These are phyloP conservation scores for Hymenoscyphus fructigenus DNA, from an alignment of 2,329 filamentous ascomycete genomes.

Conservation along the genomic window DNA sequence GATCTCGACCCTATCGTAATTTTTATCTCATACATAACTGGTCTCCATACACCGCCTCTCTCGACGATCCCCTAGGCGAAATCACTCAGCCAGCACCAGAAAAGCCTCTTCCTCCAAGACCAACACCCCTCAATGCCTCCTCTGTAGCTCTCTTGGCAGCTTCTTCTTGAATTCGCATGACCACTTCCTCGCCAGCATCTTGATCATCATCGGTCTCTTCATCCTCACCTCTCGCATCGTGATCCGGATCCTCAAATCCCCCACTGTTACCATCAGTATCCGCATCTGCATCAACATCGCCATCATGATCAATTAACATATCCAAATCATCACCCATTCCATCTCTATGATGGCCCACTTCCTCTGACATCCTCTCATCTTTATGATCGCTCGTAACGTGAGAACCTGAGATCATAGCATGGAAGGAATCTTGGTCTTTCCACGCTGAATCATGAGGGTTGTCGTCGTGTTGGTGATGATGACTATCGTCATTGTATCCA, in stretches of 20 bases:
- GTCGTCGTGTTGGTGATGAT: constrained; percentile 12
- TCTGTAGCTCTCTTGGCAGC: constrained; percentile 10
- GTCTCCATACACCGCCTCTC: too few species aligned
- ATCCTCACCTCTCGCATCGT: constrained; percentile 8
- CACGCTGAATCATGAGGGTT: background rate
- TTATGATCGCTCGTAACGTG: constrained; percentile 10
- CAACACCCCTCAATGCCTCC: constrained; percentile 8
- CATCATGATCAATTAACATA: constrained; percentile 34
- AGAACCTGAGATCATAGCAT: constrained; percentile 5
- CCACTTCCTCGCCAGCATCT: background rate
- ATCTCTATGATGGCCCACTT: constrained; percentile 17
- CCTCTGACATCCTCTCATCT: constrained; percentile 8
- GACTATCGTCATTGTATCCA: constrained; percentile 18
- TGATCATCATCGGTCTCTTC: background rate
- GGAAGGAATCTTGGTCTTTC: constrained; percentile 7
- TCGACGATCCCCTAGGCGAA: background rate
- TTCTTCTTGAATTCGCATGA: constrained; percentile 10
- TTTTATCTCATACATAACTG: background rate
- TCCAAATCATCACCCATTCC: constrained; percentile 32
- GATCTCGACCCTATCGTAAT: background rate
- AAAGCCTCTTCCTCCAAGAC: background rate
- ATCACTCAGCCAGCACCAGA: background rate
- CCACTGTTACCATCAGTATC: constrained; percentile 18
- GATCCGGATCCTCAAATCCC: constrained; percentile 4
- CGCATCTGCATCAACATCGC: constrained; percentile 12